Evolutionary conservation across 1,284 basidiomycete genomes (phyloP), one percentile per base, ranked within the genome.

Genomic region (Exsudoporus floridanus): DNA sequence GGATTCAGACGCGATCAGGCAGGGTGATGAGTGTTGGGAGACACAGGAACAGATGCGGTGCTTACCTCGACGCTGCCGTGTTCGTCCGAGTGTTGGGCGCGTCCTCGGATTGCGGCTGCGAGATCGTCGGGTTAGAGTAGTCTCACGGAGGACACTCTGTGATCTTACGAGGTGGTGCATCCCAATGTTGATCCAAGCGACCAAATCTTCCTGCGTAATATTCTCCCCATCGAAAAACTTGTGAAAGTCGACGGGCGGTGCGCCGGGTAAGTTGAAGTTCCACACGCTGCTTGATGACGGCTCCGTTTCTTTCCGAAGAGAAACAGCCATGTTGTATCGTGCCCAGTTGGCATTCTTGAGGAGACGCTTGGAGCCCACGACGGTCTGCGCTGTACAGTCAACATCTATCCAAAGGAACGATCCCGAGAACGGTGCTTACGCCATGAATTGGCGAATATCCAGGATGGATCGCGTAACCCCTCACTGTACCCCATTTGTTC

Each of bases 291-390:
- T 80, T 12, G 79, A 80, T 0, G 71, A 72, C 2, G 79, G 81
- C 64, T 86, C 84, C 1, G 74, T 77, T 23, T 86, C 84, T 67
- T 86, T 84, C 40, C 78, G 74, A 52, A 66, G 67, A 12, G 81
- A 79, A 7, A 86, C 77, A 1, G 80, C 80, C 10, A 86, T 68
- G 60, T 84, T 83, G 62, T 84, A 81, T 44, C 80, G 77, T 2
- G 83, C 82, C 80, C 83, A 86, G 60, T 86, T 80, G 5, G 79
- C 83, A 46, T 81, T 84, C 38, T 83, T 76, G 42, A 80, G 67
- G 7, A 82, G 71, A 3, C 82, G 75, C 63, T 81, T 83, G 36
- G 79, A 81, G 12, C 83, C 77, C 0, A 81, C 74, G 21, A 82
- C 78, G 2, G 79, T 80, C 82, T 83, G 50, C 5, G 44, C 36